Percentiles rank a stretch among this genome's conserved stretches.
These are phyloP conservation scores for Poterioochromonas sp. DNA, from an alignment of 352 stramenopile species.

Conservation along the genomic window DNA sequence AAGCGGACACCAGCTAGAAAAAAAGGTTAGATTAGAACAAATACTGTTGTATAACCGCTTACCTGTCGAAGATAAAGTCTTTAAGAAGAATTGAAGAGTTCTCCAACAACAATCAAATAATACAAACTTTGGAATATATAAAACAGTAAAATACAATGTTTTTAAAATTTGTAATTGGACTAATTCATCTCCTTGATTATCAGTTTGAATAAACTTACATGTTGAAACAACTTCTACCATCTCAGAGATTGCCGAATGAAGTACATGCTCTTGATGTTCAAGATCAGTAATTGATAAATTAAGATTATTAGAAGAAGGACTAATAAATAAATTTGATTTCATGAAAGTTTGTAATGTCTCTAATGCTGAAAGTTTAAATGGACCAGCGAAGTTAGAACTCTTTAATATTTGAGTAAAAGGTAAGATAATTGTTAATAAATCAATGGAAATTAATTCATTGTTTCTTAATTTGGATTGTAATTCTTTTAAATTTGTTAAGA, in stretches of 20 bases:
- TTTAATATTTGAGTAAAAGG: not conserved
- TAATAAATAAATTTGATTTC: not conserved
- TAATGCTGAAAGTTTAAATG: slow-evolving; percentile 1
- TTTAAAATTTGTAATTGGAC: slow-evolving; percentile 18
- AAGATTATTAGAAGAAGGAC: not conserved
- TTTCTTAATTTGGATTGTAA: not conserved
- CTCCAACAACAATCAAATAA: not conserved
- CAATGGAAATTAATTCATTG: not conserved
- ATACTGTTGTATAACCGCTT: not conserved
- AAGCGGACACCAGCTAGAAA: not conserved
- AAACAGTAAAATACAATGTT: not conserved
- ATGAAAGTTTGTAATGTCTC: slow-evolving; percentile 8
- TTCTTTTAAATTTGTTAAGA: not conserved
- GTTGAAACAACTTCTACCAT: not conserved
- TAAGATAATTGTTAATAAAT: not conserved
- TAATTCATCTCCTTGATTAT: not conserved
- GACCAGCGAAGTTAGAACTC: not conserved
- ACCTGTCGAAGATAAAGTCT: not conserved
- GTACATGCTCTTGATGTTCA: not conserved
- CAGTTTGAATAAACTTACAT: slow-evolving; percentile 27
- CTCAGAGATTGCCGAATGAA: not conserved
- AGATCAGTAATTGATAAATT: not conserved
- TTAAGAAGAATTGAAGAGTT: not conserved
- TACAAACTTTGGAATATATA: not conserved
- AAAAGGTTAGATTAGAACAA: not conserved